phyloP scores from a whole-genome alignment of 2,329 filamentous ascomycete species.

The Ophiostoma novo-ulmi region DNA sequence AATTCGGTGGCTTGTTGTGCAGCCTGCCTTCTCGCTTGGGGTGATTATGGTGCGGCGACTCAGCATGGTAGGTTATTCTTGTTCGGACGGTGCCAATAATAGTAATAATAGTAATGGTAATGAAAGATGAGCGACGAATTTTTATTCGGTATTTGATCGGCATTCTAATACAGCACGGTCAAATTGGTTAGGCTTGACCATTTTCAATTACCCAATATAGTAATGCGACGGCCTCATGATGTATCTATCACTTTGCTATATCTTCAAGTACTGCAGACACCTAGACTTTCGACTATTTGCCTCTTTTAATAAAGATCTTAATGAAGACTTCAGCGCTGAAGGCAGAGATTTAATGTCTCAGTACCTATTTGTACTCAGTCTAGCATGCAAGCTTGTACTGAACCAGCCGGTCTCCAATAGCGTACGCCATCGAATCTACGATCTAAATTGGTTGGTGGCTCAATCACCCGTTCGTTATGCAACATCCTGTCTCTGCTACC shows the following conservation, averaged over 20 bases:
- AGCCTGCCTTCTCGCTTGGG: slow-evolving; percentile 19
- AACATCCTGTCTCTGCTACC: slow-evolving; percentile 9
- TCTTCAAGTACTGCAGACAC: not conserved
- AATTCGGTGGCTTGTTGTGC: slow-evolving; percentile 12
- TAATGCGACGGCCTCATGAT: not conserved
- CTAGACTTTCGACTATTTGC: not conserved
- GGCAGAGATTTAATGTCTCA: not conserved
- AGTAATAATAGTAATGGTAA: not conserved
- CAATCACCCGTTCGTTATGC: slow-evolving; percentile 9
- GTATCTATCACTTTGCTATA: not conserved
- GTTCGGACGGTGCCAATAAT: not conserved
- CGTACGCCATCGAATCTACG: slow-evolving; percentile 11
- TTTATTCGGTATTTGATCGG: not conserved
- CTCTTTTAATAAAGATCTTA: not conserved
- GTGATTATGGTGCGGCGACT: slow-evolving; percentile 13
- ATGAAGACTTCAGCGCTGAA: not conserved
- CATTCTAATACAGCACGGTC: not conserved
- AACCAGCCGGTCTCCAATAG: not conserved
- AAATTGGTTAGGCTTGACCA: too few species aligned
- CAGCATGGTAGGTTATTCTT: not conserved
- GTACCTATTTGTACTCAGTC: not conserved
- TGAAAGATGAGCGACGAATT: not conserved
- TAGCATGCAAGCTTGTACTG: not conserved
- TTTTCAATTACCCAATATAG: not conserved
- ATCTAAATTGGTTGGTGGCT: slow-evolving; percentile 11